Evolutionary conservation across 2,329 filamentous ascomycete genomes (phyloP), one percentile per base, ranked within the genome.

Genomic region (Zopfia rhizophila): DNA sequence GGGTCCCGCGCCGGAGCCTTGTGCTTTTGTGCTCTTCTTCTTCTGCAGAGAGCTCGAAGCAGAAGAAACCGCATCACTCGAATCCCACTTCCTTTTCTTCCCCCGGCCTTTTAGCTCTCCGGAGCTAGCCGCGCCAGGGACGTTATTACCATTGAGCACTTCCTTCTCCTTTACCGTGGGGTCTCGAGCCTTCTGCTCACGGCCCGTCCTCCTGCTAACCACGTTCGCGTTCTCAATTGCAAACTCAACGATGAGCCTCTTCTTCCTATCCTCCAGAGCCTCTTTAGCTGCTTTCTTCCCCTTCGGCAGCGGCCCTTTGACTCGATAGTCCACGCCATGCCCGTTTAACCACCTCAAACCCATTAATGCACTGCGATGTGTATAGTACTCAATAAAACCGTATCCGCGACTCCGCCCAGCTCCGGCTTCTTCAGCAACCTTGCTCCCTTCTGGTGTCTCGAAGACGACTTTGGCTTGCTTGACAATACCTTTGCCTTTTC

Each of bases 211-310:
- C 54, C 94, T 82, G 57, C 87, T 83, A n/a, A 99, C 88, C 1
- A 99, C 94, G 65, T 97, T 92, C 1, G 91, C 92, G 63, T 99
- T 99, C 75, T 99, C 94, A 69, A 99, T 96, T 14, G 94, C 91
- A 69, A 99, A 99, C 72, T 99, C 95, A 25, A 93, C 93, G 65
- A 99, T 91, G 38, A 99, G 75, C 10, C 94, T 82, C 73, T 94
- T 92, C 69, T 91, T 93, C 74, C 88, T 90, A 55, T 94, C 91
- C 40, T 82, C 71, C n/a, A 76, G 42, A 4, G 75, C 76, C 37
- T 79, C 77, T 12, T 66, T 64, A 0, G 60, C 58, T 2, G 54
- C 54, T 38, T 68, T 67, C 51, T 73, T 74, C 49, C 66, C 65
- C 55, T 74, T 77, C 14, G 66, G 68, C 46, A 63, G 65, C 53